A percentile compares a stretch with the other conserved stretches of the same genome.
Evolutionary conservation across 2,329 filamentous ascomycete genomes (phyloP).

Genomic region (Exserohilum turcica): DNA sequence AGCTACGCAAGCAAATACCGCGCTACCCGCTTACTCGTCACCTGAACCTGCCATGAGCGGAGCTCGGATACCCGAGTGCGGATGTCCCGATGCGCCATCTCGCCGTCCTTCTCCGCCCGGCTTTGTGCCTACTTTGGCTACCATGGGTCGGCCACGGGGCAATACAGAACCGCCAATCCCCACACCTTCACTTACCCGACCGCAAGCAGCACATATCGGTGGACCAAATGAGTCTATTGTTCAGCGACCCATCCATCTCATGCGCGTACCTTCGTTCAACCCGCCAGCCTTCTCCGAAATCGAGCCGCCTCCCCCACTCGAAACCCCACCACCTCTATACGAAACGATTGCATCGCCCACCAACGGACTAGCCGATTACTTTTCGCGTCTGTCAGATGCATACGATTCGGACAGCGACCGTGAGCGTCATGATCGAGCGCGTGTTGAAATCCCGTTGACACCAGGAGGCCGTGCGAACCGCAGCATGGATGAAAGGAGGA

Average conservation of each 20-base stretch:
- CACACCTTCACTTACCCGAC: constrained; percentile 53
- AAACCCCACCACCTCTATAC: constrained; percentile 86
- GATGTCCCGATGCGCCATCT: constrained; percentile 68
- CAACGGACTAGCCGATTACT: constrained; percentile 81
- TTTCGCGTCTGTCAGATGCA: constrained; percentile 72
- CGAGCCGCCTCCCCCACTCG: constrained; percentile 71
- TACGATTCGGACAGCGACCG: constrained; percentile 65
- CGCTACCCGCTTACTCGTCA: constrained; percentile 77
- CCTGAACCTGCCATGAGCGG: constrained; percentile 50
- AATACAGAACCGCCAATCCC: constrained; percentile 31
- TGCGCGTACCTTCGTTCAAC: constrained; percentile 83
- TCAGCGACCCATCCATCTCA: constrained; percentile 78
- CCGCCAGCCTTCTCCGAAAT: constrained; percentile 87
- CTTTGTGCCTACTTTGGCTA: constrained; percentile 62
- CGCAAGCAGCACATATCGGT: constrained; percentile 52
- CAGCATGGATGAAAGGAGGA: constrained; percentile 67
- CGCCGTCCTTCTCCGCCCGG: constrained; percentile 56
- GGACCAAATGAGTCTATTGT: constrained; percentile 55
- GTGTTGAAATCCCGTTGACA: constrained; percentile 65
- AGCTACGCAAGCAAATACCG: constrained; percentile 88
- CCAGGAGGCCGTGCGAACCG: constrained; percentile 66
- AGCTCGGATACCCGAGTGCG: constrained; percentile 58
- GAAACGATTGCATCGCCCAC: constrained; percentile 76
- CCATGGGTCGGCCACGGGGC: constrained; percentile 52
- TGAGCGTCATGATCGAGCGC: constrained; percentile 47